Conservation (phyloP, 2,329 filamentous ascomycete genomes). For the Purpureocillium takamizusanense region DNA sequence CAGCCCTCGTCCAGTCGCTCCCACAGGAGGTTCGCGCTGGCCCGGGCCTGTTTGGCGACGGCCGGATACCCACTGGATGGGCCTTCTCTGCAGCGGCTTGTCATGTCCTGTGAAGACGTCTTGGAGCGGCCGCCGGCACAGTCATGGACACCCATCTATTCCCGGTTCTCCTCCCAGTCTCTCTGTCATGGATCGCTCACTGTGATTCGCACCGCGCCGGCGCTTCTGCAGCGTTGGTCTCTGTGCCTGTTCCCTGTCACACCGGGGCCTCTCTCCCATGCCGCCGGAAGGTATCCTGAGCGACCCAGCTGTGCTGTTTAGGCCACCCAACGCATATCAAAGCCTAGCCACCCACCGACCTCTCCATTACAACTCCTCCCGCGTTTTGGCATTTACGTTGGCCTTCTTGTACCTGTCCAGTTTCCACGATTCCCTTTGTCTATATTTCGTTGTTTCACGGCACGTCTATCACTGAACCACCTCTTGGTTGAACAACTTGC, state of each 20-base stretch:
- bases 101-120: background rate
- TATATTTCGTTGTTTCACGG: slow-evolving; percentile 17
- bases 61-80: background rate
- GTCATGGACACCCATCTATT: slow-evolving; percentile 4
- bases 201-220: background rate
- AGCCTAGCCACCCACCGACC: slow-evolving; percentile 32
- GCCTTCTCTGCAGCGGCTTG: background rate
- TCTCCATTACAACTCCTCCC: slow-evolving; percentile 20
- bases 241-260: slow-evolving; percentile 9
- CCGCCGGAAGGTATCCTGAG: too few relatives aligned
- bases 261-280: slow-evolving; percentile 2
- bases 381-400: slow-evolving; percentile 31
- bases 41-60: background rate
- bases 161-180: slow-evolving; percentile 3
- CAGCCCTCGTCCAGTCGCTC: slow-evolving; percentile 9
- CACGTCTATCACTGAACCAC: slow-evolving; percentile 4
- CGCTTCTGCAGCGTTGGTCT: slow-evolving; percentile 6
- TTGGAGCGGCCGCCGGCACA: too few relatives aligned
- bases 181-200: too few relatives aligned
- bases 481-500: too few relatives aligned
- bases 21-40: slow-evolving; percentile 8
- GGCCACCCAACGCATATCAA: slow-evolving; percentile 33
- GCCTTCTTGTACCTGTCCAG: slow-evolving; percentile 22
- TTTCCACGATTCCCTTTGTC: slow-evolving; percentile 17
- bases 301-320: too few relatives aligned